Base-by-base conservation (phyloP, 108 stramenopile species). In the Pseudonitzschia multistriata region DNA sequence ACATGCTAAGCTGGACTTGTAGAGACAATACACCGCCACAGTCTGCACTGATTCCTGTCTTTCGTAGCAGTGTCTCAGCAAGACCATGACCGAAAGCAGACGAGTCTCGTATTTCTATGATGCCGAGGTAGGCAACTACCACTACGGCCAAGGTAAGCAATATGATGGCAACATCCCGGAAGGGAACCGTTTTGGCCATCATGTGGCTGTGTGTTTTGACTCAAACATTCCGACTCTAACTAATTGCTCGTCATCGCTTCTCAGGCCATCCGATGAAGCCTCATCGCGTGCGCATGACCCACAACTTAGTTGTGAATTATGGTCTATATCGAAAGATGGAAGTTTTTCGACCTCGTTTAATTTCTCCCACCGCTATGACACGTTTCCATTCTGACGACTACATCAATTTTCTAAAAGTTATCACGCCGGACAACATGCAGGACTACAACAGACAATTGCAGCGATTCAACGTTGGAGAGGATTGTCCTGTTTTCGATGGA, bases 401-500 rank as follows among this genome's bases (percentile, higher is more conserved):
- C 92, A 93, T 99, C 78, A 97, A 99, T 68, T 99, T 99, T 63
- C 88, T 99, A 40, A 81, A 92, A 61, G 89, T 93, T 40, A 97
- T 99, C 52, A 96, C 97, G 8, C 99, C 97, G 30, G 99, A 99
- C 72, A 99, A 99, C 76, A 97, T 98, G 96, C 76, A 81, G 15
- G 93, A 94, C 54, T 95, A 94, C 70, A 81, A 85, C 22, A 84
- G 97, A 37, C 95, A 95, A 77, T 76, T 97, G n/a, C 91, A 95
- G 63, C 79, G 96, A 11, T 95, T 99, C 74, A 98, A 98, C 66
- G 99, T 99, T 37, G 99, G 99, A 61, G 99, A 99, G 74, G 99
- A 99, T 76, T 99, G 99, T 70, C 99, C 99, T 7, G 99, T 99
- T 13, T 99, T 99, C 71, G 98, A 98, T 69, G 99, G 98, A 14